Evolutionary conservation across 768 basidiomycete genomes (phyloP).

Genomic region (Agaricus blazei): DNA sequence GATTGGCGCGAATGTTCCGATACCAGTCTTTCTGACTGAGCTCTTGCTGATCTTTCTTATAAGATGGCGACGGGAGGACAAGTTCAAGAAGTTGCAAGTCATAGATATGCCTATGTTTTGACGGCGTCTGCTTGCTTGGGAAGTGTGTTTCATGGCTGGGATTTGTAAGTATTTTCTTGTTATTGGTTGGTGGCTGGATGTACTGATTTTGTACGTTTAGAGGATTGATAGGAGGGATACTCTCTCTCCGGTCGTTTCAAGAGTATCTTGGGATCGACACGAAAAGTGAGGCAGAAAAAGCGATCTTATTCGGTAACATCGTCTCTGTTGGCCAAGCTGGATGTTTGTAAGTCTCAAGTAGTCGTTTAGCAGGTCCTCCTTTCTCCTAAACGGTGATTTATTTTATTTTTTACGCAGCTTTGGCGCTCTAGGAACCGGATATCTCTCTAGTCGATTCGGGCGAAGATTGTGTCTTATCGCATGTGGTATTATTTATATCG

Average conservation of each 20-base stretch:
- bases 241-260: conserved; percentile 38
- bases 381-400: neutral
- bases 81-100: conserved; percentile 21
- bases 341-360: conserved; percentile 33
- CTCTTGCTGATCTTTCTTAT: neutral
- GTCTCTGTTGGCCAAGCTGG: conserved; percentile 46
- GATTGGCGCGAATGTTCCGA: neutral
- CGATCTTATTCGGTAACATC: conserved; percentile 43
- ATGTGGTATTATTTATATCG: conserved; percentile 40
- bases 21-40: neutral
- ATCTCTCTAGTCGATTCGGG: conserved; percentile 36
- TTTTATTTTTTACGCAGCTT: conserved; percentile 25
- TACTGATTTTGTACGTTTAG: no score
- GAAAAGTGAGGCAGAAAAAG: conserved; percentile 27
- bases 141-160: conserved; percentile 46
- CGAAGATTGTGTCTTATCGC: conserved; percentile 39
- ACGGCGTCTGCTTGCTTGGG: conserved; percentile 41
- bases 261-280: conserved; percentile 36
- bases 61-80: conserved; percentile 19
- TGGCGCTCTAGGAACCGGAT: conserved; percentile 37
- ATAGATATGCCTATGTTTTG: conserved; percentile 42
- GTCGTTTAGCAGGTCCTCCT: neutral
- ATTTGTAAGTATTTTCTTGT: conserved; percentile 25
- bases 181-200: no score
- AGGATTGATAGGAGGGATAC: conserved; percentile 39